Conservation (phyloP, 2,329 filamentous ascomycete genomes). For the Neospermospora avenae region DNA sequence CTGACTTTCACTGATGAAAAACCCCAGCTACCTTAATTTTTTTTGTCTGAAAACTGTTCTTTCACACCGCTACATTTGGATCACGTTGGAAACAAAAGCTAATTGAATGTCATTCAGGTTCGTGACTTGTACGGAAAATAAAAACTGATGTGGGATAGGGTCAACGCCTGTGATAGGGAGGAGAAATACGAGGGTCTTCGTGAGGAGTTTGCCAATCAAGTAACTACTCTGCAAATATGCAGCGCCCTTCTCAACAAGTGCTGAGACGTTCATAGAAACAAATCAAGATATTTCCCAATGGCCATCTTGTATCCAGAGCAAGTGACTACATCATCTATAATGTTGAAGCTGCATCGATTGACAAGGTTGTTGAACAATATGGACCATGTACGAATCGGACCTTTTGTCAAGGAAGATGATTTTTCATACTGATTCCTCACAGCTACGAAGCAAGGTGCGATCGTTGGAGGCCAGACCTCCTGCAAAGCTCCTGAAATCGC, state of each 20-base stretch:
- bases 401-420: no score
- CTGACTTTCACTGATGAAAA: conserved; percentile 94
- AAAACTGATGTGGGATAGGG: conserved; percentile 53
- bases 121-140: not conserved
- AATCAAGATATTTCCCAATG: conserved; percentile 88
- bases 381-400: conserved; percentile 96
- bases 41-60: conserved; percentile 69
- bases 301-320: conserved; percentile 89
- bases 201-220: conserved; percentile 80
- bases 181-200: conserved; percentile 80
- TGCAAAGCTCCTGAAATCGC: conserved; percentile 96
- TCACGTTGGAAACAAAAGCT: conserved; percentile 26
- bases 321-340: conserved; percentile 99
- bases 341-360: conserved; percentile 90
- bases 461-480: conserved; percentile 95
- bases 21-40: conserved; percentile 95
- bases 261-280: conserved; percentile 60
- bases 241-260: conserved; percentile 33
- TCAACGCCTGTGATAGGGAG: conserved; percentile 91
- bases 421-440: conserved; percentile 22
- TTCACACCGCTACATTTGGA: not conserved
- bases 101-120: conserved; percentile 23
- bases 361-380: conserved; percentile 80
- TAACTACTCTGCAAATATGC: conserved; percentile 56
- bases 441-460: conserved; percentile 94